phyloP scores from a whole-genome alignment of 1,284 basidiomycete genomes.

The Cryptococcus hybrid region DNA sequence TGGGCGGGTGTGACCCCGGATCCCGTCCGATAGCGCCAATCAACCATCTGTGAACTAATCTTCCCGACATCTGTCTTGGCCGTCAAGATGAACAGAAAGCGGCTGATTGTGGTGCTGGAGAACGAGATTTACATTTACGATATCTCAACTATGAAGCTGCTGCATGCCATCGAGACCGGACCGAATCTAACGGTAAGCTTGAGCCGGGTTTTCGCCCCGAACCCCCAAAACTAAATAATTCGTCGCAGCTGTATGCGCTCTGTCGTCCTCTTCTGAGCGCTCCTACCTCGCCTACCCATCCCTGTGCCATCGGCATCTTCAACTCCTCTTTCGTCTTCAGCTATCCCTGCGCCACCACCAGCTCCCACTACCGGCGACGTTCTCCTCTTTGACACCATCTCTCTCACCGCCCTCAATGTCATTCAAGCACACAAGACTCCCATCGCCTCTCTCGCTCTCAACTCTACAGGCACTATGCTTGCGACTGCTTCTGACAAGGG shows the following conservation, averaged over 20 bases:
- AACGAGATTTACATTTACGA: slow-evolving; percentile 98
- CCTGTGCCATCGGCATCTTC: slow-evolving; percentile 74
- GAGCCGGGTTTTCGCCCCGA: not conserved
- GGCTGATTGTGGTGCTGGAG: slow-evolving; percentile 92
- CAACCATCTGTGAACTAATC: slow-evolving; percentile 96
- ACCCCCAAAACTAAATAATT: not conserved
- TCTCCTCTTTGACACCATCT: slow-evolving; percentile 87
- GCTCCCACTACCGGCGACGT: slow-evolving; percentile 73
- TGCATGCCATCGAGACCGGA: slow-evolving; percentile 96
- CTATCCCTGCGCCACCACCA: slow-evolving; percentile 49
- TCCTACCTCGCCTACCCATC: slow-evolving; percentile 96
- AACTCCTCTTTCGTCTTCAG: slow-evolving; percentile 53
- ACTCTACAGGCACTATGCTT: slow-evolving; percentile 82
- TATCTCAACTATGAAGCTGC: slow-evolving; percentile 95
- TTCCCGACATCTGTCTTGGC: slow-evolving; percentile 95
- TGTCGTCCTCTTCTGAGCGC: slow-evolving; percentile 92
- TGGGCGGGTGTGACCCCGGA: not conserved
- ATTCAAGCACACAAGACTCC: slow-evolving; percentile 97
- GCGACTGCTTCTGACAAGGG: slow-evolving; percentile 95
- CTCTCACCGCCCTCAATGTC: slow-evolving; percentile 87
- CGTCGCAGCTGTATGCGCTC: slow-evolving; percentile 80
- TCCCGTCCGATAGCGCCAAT: slow-evolving; percentile 68
- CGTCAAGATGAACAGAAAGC: slow-evolving; percentile 95
- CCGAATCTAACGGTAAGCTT: slow-evolving; percentile 80
- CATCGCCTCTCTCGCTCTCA: slow-evolving; percentile 82